A percentile compares a stretch with the other conserved stretches of the same genome.
Conservation (phyloP, 1,139 yeast species). For the Diutina catenulata region DNA sequence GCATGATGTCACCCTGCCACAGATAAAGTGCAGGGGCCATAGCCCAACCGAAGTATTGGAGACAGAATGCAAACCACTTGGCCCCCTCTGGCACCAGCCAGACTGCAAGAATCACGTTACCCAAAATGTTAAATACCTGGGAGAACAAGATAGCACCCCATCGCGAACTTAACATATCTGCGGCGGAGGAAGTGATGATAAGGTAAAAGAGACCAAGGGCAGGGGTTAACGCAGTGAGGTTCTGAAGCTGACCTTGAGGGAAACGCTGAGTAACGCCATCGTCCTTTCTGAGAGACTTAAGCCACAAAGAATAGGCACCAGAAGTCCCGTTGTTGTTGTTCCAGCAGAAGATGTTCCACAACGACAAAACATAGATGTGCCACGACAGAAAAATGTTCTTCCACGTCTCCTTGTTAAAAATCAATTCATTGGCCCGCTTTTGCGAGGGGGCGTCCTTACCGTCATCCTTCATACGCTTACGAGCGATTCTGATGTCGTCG, state of each 20-base stretch:
- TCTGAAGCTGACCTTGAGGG: neutral
- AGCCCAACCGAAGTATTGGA: slow-evolving; percentile 39
- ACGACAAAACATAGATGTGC: slow-evolving; percentile 39
- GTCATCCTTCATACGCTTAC: slow-evolving; percentile 35
- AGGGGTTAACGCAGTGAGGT: slow-evolving; percentile 1
- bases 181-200: neutral
- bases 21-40: slow-evolving; percentile 38
- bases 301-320: slow-evolving; percentile 43
- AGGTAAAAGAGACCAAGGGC: slow-evolving; percentile 2
- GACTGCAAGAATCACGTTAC: slow-evolving; percentile 30
- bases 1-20: slow-evolving; percentile 33
- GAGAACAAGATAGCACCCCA: slow-evolving; percentile 3
- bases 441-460: slow-evolving; percentile 5
- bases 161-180: neutral
- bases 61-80: slow-evolving; percentile 38
- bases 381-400: slow-evolving; percentile 38
- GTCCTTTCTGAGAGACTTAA: slow-evolving; percentile 22
- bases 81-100: slow-evolving; percentile 35
- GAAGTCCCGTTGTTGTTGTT: slow-evolving; percentile 39
- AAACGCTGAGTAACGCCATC: slow-evolving; percentile 2
- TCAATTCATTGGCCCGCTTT: neutral
- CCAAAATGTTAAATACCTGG: slow-evolving; percentile 14
- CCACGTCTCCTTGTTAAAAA: slow-evolving; percentile 28
- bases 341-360: slow-evolving; percentile 56
- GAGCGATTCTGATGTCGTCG: slow-evolving; percentile 53